Conservation (phyloP, 1,284 basidiomycete species). For the Trametes versicolor region DNA sequence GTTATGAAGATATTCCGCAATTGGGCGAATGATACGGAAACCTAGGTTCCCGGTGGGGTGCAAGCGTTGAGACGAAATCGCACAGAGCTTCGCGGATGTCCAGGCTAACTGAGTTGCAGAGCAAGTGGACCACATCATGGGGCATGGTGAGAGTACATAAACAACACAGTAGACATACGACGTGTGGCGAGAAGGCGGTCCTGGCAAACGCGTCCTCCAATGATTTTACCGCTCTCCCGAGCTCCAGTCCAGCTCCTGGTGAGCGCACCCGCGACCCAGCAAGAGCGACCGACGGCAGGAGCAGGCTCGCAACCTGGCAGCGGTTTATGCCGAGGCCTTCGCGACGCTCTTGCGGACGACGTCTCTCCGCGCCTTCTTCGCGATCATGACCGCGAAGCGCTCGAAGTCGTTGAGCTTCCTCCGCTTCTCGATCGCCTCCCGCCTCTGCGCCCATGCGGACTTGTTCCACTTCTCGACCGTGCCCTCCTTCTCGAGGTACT, state of each 20-base stretch:
- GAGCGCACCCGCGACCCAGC: conserved; percentile 17
- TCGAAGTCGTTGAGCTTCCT: conserved; percentile 91
- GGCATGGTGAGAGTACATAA: conserved; percentile 29
- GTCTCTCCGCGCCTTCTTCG: conserved; percentile 82
- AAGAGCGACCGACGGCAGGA: conserved; percentile 14
- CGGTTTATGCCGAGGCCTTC: conserved; percentile 38
- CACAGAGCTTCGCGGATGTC: not conserved
- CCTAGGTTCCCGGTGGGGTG: too few relatives aligned
- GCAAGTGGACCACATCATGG: conserved; percentile 23
- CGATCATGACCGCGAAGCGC: conserved; percentile 81
- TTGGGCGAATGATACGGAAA: too few relatives aligned
- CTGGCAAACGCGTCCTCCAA: conserved; percentile 15
- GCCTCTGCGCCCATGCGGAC: conserved; percentile 93
- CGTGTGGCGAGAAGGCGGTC: conserved; percentile 20
- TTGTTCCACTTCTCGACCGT: conserved; percentile 84
- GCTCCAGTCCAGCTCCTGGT: conserved; percentile 7
- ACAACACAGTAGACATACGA: conserved; percentile 28
- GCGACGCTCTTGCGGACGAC: conserved; percentile 69
- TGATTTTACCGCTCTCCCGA: conserved; percentile 20
- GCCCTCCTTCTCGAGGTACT: conserved; percentile 87
- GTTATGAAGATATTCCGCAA: too few relatives aligned
- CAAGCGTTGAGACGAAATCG: not conserved
- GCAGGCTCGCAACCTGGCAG: not conserved
- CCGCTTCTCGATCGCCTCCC: conserved; percentile 81
- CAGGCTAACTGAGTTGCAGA: conserved; percentile 17